Percentiles rank a stretch among this genome's conserved stretches.
phyloP scores from a whole-genome alignment of 176 grass and related monocot species.

The Bonia amplexicaulis region DNA sequence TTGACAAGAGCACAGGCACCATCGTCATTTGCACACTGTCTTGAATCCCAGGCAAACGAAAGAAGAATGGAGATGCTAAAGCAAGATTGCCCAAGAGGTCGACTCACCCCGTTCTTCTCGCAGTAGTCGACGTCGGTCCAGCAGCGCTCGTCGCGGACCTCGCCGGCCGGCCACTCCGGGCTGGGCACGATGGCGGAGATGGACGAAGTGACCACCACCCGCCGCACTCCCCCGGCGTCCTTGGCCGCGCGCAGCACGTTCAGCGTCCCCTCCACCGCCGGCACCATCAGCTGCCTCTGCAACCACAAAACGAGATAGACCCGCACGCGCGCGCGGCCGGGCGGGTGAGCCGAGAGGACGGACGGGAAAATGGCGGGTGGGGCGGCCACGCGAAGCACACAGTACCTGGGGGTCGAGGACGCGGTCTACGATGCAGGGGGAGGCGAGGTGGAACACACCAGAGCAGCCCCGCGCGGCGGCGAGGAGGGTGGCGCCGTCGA shows the following conservation, averaged over 20 bases:
- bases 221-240: constrained; percentile 41
- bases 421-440: constrained; percentile 60
- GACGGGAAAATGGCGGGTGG: neutral
- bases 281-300: constrained; percentile 67
- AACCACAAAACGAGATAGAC: neutral
- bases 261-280: constrained; percentile 73
- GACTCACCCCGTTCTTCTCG: constrained; percentile 62
- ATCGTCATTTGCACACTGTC: neutral
- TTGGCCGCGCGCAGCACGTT: constrained; percentile 73
- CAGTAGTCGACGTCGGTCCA: constrained; percentile 85
- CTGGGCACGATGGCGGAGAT: constrained; percentile 55
- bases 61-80: neutral
- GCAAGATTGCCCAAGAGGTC: neutral
- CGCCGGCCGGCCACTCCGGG: constrained; percentile 59
- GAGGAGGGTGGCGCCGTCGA: neutral
- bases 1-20: neutral
- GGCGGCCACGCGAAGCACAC: too few species aligned
- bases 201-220: constrained; percentile 80
- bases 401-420: constrained; percentile 73
- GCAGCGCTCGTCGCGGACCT: constrained; percentile 62
- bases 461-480: constrained; percentile 45
- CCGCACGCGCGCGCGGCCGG: neutral
- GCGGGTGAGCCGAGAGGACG: neutral
- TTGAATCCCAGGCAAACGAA: neutral
- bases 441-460: constrained; percentile 87